Base-by-base conservation (phyloP, 495 filamentous ascomycete species). In the Astrothelium subdiscretum region DNA sequence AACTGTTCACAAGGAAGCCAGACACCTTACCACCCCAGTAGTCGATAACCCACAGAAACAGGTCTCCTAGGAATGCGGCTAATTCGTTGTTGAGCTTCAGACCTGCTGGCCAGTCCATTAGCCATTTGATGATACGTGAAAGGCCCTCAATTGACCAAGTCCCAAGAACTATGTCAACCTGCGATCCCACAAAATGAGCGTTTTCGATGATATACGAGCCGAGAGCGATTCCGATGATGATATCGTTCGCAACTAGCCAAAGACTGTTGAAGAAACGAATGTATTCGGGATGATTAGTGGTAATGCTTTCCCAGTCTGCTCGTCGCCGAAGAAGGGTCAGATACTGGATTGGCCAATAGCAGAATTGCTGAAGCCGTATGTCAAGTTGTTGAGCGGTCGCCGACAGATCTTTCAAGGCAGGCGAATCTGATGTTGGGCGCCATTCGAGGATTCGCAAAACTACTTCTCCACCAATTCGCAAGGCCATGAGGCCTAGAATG, bases 201-300 rank as follows among this genome's bases (percentile, higher is more conserved):
- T 97, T 97, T 70, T 97, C 94, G 60, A 97, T 94, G 66, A 99
- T 95, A 72, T 96, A 97, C 0, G 91, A 94, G 0, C 94, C 94
- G 18, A 97, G 75, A 5, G 94, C 95, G 68, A 97, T 96, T 15
- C 94, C 95, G 40, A 99, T 99, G 62, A 99, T 99, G 32, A 97
- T 87, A 76, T 99, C 94, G 73, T 99, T 99, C 24, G 91, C 91
- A 20, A 99, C 94, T 26, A 99, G 88, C 94, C 94, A 99, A 22
- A 99, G 78, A 67, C 91, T 96, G 75, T 97, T 97, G 73, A 96
- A 99, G 74, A 99, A 99, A 40, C 94, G 89, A 67, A 99, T 99
- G 70, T 99, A 99, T 72, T 97, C 92, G 3, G 95, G 90, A 74
- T 99, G 92, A 64, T 87, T 95, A 59, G 87, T 95, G 0, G 91